Evolutionary conservation across 2,329 filamentous ascomycete genomes (phyloP).

Genomic region (Ascocoryne sarcoides): DNA sequence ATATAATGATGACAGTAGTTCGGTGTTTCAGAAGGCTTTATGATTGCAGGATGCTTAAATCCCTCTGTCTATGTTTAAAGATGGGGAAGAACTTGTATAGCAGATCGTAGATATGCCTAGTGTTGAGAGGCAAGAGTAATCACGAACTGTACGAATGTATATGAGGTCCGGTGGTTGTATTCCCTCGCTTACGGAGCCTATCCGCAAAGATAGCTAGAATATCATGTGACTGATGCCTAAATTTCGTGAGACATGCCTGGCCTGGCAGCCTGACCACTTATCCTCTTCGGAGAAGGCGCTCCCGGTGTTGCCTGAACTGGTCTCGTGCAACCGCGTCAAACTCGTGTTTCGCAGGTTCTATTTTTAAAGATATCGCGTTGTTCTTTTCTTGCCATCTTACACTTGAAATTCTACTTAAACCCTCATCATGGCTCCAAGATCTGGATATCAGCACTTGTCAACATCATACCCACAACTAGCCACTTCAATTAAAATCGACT

Average conservation of each 20-base stretch:
- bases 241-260: too few species aligned
- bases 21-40: too few species aligned
- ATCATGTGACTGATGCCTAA: slow-evolving; percentile 6
- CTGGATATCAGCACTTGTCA: too few species aligned
- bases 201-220: background rate
- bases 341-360: slow-evolving; percentile 7
- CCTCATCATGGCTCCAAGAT: background rate
- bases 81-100: background rate
- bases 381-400: too few species aligned
- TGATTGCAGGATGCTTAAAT: too few species aligned
- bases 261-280: too few species aligned
- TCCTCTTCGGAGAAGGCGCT: too few species aligned
- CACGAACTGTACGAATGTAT: background rate
- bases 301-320: slow-evolving; percentile 10
- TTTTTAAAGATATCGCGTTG: slow-evolving; percentile 10
- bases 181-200: background rate
- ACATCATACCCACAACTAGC: background rate
- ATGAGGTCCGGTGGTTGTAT: background rate
- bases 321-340: slow-evolving; percentile 17
- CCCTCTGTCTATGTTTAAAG: too few species aligned
- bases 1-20: too few species aligned
- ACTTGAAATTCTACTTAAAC: background rate
- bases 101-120: background rate
- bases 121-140: background rate
- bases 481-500: background rate